Base-by-base conservation (phyloP, 225 moss, liverwort and hornwort species). In the Marchantia paleacea region DNA sequence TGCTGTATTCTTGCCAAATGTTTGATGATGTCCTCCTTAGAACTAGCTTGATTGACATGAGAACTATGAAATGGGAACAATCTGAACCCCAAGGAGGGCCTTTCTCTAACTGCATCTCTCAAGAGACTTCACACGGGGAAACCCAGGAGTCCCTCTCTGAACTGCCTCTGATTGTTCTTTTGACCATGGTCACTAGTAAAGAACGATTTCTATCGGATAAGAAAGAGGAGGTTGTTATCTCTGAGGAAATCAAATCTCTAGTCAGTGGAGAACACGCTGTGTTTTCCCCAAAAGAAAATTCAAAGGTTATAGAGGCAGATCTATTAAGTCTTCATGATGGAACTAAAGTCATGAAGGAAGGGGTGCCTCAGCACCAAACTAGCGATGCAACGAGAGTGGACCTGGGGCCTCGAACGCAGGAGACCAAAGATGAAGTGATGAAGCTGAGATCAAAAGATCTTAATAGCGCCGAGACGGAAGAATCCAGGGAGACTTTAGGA, bases 1-100 rank as follows among this genome's bases (percentile, higher is more conserved):
- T 86, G 57, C 85, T 86, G 10, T 86, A 63, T 66, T 67, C 80
- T 26, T 83, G 76, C 51, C 80, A 83, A 12, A 75, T 83, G 48
- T 75, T 75, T 71, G 69, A 78, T 25, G 55, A 86, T 57, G 52
- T 64, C 73, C 63, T 86, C 3, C 51, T 80, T 24, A 81, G 60
- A 73, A 79, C 64, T 52, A 77, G 71, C 50, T 72, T 80, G 48
- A 63, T 86, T 54, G 77, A 83, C 12, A 47, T 80, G 15, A 58
- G 53, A 72, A 64, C 52, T 67, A 67, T 49, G 22, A 80, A 54
- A 15, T 61, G 71, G 72, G 81, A 79, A 60, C 65, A 76, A 29
- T 68, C 20, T 73, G 55, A 55, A 50, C 55, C 67, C 20, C 5
- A 73, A 68, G n/a, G 55, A 74, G 63, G 64, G 0, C 66, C 65